Evolutionary conservation across 306 rosid species (phyloP).

Genomic region (Citrullus mucosospermus): DNA sequence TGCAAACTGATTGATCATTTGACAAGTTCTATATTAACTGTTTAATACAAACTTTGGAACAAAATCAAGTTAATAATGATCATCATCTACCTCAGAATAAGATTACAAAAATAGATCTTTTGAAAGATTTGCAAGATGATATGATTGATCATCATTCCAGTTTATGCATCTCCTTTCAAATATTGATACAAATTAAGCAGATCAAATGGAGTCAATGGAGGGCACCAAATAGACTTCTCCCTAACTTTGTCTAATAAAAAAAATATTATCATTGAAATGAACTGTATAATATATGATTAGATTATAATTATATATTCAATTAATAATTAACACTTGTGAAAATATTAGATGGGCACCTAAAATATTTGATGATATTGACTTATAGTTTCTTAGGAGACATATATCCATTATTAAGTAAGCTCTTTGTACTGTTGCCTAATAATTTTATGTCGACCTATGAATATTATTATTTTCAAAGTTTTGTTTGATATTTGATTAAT

Average conservation of each 20-base stretch:
- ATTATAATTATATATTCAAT: background rate
- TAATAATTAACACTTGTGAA: background rate
- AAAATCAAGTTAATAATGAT: background rate
- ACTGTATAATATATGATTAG: background rate
- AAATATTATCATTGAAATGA: background rate
- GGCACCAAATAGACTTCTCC: background rate
- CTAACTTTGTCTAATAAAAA: background rate
- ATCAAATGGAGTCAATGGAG: background rate
- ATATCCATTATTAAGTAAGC: background rate
- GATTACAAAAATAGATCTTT: background rate
- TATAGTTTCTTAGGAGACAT: background rate
- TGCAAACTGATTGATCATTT: slow-evolving; percentile 17
- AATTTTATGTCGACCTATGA: background rate
- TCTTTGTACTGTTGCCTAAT: background rate
- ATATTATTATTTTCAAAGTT: background rate
- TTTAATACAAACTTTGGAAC: background rate
- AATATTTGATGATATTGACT: background rate
- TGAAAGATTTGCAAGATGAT: slow-evolving; percentile 1
- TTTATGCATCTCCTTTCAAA: background rate
- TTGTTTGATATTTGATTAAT: background rate
- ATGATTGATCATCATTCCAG: background rate
- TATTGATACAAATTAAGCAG: background rate
- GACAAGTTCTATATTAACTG: background rate
- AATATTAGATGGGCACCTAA: background rate
- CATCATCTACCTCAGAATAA: background rate